Percentiles rank a stretch among this genome's conserved stretches.
These are phyloP conservation scores for Podila horticola DNA, from an alignment of 192 early-diverging fungal genomes.

Conservation along the genomic window DNA sequence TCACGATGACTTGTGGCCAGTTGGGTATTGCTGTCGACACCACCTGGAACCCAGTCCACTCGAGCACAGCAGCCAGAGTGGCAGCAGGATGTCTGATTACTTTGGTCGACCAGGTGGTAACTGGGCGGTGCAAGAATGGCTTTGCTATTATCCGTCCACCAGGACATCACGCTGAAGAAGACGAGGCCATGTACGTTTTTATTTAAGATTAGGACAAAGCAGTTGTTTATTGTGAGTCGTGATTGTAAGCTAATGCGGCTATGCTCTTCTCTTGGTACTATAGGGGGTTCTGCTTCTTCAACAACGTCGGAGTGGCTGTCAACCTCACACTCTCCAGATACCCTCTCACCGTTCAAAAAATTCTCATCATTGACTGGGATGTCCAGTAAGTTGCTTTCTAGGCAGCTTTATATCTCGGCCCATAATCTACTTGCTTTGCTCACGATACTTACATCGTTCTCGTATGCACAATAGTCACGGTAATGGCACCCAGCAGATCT, in stretches of 20 bases:
- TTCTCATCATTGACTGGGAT: constrained; percentile 84
- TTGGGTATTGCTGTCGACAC: constrained; percentile 59
- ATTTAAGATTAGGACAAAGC: not conserved
- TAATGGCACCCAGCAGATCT: constrained; percentile 80
- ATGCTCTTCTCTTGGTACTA: not conserved
- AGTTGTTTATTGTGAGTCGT: not conserved
- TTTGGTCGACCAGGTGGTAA: constrained; percentile 66
- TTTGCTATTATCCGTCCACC: constrained; percentile 81
- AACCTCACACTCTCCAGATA: constrained; percentile 60
- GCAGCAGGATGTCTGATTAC: constrained; percentile 64
- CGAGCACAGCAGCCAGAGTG: constrained; percentile 54
- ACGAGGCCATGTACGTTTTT: constrained; percentile 57
- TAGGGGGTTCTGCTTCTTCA: constrained; percentile 81
- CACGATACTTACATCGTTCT: not conserved
- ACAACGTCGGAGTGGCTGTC: constrained; percentile 83
- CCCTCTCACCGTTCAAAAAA: constrained; percentile 60
- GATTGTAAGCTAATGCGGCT: too few relatives aligned
- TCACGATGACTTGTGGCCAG: constrained; percentile 63
- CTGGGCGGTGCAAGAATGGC: constrained; percentile 67
- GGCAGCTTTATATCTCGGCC: not conserved
- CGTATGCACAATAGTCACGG: constrained; percentile 52
- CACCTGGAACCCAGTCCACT: constrained; percentile 49
- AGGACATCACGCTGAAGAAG: constrained; percentile 83
- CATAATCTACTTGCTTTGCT: not conserved
- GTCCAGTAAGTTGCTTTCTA: constrained; percentile 55